Percentiles rank a stretch among this genome's conserved stretches.
These are phyloP conservation scores for Epichloe gansuensis DNA, from an alignment of 2,329 filamentous ascomycete genomes.

Conservation along the genomic window DNA sequence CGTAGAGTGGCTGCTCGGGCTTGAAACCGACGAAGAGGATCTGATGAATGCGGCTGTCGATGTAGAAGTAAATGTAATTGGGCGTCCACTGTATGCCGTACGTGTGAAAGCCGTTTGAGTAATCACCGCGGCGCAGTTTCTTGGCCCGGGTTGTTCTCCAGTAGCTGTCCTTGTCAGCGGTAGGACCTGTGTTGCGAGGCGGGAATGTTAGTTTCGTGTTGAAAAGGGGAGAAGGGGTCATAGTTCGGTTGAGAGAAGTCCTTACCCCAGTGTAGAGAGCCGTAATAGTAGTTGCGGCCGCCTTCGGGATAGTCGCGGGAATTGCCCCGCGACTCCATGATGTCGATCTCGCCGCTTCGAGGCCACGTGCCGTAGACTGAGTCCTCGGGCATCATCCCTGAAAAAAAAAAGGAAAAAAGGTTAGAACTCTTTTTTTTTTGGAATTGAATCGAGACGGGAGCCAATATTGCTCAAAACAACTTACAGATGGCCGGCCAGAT, in stretches of 20 bases:
- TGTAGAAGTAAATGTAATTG: conserved; percentile 39
- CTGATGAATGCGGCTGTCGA: conserved; percentile 31
- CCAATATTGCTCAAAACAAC: too few relatives aligned
- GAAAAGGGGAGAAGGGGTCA: too few relatives aligned
- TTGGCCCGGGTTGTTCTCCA: conserved; percentile 21
- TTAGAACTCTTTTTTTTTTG: too few relatives aligned
- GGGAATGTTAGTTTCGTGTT: too few relatives aligned
- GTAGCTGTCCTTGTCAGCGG: conserved; percentile 17
- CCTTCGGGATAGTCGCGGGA: conserved; percentile 25
- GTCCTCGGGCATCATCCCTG: conserved; percentile 36
- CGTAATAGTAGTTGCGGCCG: conserved; percentile 29
- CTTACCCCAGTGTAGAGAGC: conserved; percentile 35
- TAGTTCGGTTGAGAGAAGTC: too few relatives aligned
- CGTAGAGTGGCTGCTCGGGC: conserved; percentile 22
- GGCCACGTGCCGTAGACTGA: conserved; percentile 38
- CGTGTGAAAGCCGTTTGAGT: conserved; percentile 32
- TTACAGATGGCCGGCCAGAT: conserved; percentile 35
- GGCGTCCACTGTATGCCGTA: conserved; percentile 40
- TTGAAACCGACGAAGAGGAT: conserved; percentile 26
- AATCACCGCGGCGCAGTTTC: conserved; percentile 24
- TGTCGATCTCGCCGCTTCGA: conserved; percentile 39
- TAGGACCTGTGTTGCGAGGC: conserved; percentile 11
- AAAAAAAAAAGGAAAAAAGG: too few relatives aligned
- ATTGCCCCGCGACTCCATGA: conserved; percentile 33
- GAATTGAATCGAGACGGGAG: too few relatives aligned